Conservation (phyloP, 371 early-diverging fungal genomes). For the Mucor circinelloides region DNA sequence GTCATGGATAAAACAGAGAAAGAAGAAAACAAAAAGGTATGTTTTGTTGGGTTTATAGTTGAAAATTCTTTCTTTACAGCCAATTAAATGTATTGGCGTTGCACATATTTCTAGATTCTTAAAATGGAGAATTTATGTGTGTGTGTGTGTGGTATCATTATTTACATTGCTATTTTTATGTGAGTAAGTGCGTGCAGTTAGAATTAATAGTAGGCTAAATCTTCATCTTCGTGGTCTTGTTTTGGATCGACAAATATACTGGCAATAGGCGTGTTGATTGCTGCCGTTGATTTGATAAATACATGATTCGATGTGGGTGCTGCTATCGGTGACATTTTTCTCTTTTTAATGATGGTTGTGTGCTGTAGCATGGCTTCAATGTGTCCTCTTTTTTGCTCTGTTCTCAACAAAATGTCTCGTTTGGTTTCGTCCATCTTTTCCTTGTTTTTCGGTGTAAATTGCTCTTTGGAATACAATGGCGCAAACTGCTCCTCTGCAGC, state of each 20-base stretch:
- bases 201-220: slow-evolving; percentile 12
- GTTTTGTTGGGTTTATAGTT: neutral
- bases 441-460: slow-evolving; percentile 1
- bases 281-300: slow-evolving; percentile 6
- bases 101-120: neutral
- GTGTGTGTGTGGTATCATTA: neutral
- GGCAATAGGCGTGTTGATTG: slow-evolving; percentile 11
- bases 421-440: neutral
- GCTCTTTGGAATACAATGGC: slow-evolving; percentile 5
- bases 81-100: slow-evolving; percentile 5
- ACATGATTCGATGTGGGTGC: neutral
- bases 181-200: neutral
- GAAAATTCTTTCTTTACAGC: neutral
- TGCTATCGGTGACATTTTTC: neutral
- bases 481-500: neutral
- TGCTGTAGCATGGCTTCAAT: neutral
- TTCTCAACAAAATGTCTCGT: neutral
- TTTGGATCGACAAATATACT: neutral
- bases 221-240: neutral
- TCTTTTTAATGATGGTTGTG: slow-evolving; percentile 3
- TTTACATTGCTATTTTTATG: neutral
- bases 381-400: slow-evolving; percentile 1
- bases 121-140: neutral
- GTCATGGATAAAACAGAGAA: slow-evolving; percentile 18
- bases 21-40: neutral